Percentiles rank a stretch among this genome's conserved stretches.
phyloP scores from a whole-genome alignment of 805 yeast genomes.

The Ogataea kodamae region DNA sequence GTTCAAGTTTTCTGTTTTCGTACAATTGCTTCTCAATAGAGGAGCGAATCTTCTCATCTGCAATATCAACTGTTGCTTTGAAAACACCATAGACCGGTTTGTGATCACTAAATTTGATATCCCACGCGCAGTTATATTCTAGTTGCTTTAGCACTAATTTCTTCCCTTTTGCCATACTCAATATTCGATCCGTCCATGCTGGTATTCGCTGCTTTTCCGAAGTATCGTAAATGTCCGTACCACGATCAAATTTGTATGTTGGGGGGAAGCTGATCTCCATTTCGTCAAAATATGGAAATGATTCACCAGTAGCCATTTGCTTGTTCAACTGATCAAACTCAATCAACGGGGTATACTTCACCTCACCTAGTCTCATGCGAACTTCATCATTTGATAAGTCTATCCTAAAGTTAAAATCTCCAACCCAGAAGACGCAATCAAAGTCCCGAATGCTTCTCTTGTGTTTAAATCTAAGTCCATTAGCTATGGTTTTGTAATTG shows the following conservation, averaged over 20 bases:
- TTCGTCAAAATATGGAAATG: slow-evolving; percentile 81
- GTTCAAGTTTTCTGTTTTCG: slow-evolving; percentile 42
- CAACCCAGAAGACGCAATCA: slow-evolving; percentile 84
- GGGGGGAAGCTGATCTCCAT: slow-evolving; percentile 79
- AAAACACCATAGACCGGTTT: slow-evolving; percentile 82
- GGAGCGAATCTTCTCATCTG: slow-evolving; percentile 55
- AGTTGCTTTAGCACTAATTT: slow-evolving; percentile 53
- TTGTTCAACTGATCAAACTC: slow-evolving; percentile 74
- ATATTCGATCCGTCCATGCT: slow-evolving; percentile 94
- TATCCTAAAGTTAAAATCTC: slow-evolving; percentile 90
- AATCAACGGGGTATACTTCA: slow-evolving; percentile 37
- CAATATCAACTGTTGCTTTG: slow-evolving; percentile 56
- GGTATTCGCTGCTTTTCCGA: slow-evolving; percentile 92
- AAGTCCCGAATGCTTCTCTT: slow-evolving; percentile 64
- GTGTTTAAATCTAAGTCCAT: slow-evolving; percentile 61
- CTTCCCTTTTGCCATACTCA: slow-evolving; percentile 55
- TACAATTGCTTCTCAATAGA: slow-evolving; percentile 53
- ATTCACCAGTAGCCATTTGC: slow-evolving; percentile 72
- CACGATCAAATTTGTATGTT: slow-evolving; percentile 91
- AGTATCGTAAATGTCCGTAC: slow-evolving; percentile 77
- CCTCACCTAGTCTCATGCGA: slow-evolving; percentile 34
- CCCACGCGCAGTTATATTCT: slow-evolving; percentile 55
- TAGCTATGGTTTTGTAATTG: slow-evolving; percentile 76
- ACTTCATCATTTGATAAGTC: slow-evolving; percentile 69
- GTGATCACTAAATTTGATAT: slow-evolving; percentile 77